phyloP scores from a whole-genome alignment of 768 basidiomycete species.

The Hypholoma fasciculare region DNA sequence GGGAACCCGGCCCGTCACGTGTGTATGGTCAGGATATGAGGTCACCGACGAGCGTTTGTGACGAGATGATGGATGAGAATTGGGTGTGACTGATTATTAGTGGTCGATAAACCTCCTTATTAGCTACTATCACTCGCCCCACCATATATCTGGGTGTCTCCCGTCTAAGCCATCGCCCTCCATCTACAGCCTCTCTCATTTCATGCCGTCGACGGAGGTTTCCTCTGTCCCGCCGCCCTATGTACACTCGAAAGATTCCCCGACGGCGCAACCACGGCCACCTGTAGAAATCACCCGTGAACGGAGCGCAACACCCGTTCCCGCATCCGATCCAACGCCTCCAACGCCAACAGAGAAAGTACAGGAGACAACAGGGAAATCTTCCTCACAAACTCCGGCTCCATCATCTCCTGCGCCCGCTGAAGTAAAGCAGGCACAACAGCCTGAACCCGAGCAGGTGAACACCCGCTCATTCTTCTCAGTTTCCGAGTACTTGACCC shows the following conservation, averaged over 20 bases:
- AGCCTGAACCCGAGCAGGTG: neutral
- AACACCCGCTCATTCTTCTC: neutral
- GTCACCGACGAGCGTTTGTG: slow-evolving; percentile 11
- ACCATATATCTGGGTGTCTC: slow-evolving; percentile 1
- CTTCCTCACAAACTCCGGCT: neutral
- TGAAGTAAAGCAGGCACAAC: neutral
- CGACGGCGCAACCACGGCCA: slow-evolving; percentile 9
- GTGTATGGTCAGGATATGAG: slow-evolving; percentile 17
- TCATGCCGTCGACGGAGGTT: slow-evolving; percentile 22
- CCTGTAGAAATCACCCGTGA: slow-evolving; percentile 8
- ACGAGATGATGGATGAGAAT: slow-evolving; percentile 15
- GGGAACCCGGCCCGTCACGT: slow-evolving; percentile 12
- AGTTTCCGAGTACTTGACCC: too few species aligned
- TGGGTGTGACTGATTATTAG: slow-evolving; percentile 23
- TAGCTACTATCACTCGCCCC: slow-evolving; percentile 2
- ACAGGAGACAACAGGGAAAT: neutral
- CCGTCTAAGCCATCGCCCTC: slow-evolving; percentile 1
- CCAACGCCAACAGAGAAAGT: neutral
- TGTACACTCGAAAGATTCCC: slow-evolving; percentile 13
- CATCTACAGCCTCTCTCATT: slow-evolving; percentile 1
- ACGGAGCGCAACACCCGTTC: slow-evolving; percentile 2
- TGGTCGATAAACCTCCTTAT: slow-evolving; percentile 18
- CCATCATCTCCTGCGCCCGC: neutral
- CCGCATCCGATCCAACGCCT: slow-evolving; percentile 1
- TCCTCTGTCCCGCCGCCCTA: slow-evolving; percentile 14